Evolutionary conservation across 345 rosid species (phyloP), one percentile per base, ranked within the genome.

Genomic region (Salix brachista): DNA sequence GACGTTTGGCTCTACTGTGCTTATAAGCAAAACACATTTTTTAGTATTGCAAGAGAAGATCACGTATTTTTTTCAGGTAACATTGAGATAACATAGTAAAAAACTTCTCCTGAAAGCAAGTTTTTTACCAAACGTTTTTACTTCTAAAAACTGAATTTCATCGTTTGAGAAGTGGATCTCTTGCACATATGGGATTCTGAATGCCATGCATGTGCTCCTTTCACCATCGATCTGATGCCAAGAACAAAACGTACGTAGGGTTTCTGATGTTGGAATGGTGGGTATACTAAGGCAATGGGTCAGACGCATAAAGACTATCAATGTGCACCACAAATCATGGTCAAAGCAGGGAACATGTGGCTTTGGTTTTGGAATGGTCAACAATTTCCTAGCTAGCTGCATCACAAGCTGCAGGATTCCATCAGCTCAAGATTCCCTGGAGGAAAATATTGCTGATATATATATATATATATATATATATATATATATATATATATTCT

Each of bases 391-490:
- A 46, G 52, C 52, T 16, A 46, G 52, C 52, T 17, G 16, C 17
- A 13, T 46, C 60, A 52, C 23, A 52, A 52, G 36, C 36, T 34
- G 10, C 60, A 21, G 60, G 60, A 52, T 19, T 18, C 58, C n/a
- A 18, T 52, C 23, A 6, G 19, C 58, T 52, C 60, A 6, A 18
- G 60, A 52, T 52, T 18, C 8, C 60, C 60, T 52, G 9, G 60
- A 52, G 60, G n/a, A 52, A 52, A 19, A 52, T 52, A 52, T 8
- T 19, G 56, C n/a, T 30, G 30, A 30, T 17, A 5, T 6, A 50
- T 6, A 17, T 0, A 34, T 0, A 34, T 0, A 34, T 0, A 34
- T 4, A 34, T 3, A n/a, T n/a, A n/a, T n/a, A 19, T 1, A 17
- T 17, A 5, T 6, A 50, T 6, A 17, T 0, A 34, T 0, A 34